Percentiles rank a stretch among this genome's conserved stretches.
These are phyloP conservation scores for Daedaleopsis sinensis DNA, from an alignment of 768 basidiomycete species.

Conservation along the genomic window DNA sequence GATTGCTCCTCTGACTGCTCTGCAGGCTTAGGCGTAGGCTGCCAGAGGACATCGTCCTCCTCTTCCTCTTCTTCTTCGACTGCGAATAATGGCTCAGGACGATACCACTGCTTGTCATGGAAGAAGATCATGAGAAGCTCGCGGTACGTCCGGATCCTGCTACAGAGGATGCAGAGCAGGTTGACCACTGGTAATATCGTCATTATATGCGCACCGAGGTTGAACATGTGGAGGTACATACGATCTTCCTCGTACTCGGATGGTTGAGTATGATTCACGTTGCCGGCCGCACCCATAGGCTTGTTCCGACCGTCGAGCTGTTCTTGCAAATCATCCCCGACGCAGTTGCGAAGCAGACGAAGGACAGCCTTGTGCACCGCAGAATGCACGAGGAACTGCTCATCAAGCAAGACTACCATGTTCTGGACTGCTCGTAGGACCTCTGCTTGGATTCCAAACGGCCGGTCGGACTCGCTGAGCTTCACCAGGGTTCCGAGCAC, in stretches of 20 bases:
- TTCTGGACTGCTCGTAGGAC: constrained; percentile 87
- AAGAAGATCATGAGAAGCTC: constrained; percentile 97
- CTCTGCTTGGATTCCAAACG: constrained; percentile 89
- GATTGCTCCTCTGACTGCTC: constrained; percentile 19
- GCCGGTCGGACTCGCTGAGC: constrained; percentile 83
- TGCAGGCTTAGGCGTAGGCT: constrained; percentile 22
- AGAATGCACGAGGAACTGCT: constrained; percentile 91
- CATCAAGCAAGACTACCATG: constrained; percentile 89
- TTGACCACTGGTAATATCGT: constrained; percentile 69
- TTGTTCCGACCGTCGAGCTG: constrained; percentile 77
- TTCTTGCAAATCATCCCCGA: constrained; percentile 91
- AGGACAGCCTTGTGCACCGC: constrained; percentile 89
- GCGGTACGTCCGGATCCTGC: constrained; percentile 85
- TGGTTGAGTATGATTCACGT: constrained; percentile 65
- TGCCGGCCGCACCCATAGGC: constrained; percentile 85
- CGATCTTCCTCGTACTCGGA: constrained; percentile 89
- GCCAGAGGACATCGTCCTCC: constrained; percentile 44
- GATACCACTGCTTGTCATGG: constrained; percentile 90
- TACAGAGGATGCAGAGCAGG: constrained; percentile 89
- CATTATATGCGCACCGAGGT: constrained; percentile 1
- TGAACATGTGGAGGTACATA: constrained; percentile 42
- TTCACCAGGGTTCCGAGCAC: constrained; percentile 83
- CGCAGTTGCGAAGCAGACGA: constrained; percentile 81
- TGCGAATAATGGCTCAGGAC: constrained; percentile 71
- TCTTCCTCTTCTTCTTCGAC: constrained; percentile 80